These are phyloP conservation scores for Echinosophora koreensis DNA, from an alignment of 306 rosid species.

Conservation along the genomic window DNA sequence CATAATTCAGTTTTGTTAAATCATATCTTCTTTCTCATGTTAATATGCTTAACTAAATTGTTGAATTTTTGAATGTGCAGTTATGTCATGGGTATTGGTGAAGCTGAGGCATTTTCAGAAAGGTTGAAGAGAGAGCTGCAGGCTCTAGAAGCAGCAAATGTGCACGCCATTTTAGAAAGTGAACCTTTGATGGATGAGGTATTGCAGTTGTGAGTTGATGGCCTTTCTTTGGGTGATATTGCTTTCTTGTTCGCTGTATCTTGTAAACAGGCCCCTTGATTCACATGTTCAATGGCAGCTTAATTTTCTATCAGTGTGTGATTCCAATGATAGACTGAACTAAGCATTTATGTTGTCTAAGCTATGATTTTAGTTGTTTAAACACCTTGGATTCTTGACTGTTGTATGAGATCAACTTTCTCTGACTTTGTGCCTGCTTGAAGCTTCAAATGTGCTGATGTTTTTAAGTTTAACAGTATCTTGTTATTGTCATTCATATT, in stretches of 20 bases:
- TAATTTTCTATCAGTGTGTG: neutral
- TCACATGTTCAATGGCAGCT: slow-evolving; percentile 25
- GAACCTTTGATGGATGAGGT: slow-evolving; percentile 94
- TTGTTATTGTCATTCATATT: slow-evolving; percentile 23
- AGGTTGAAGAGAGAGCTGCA: slow-evolving; percentile 95
- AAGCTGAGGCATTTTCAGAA: slow-evolving; percentile 97
- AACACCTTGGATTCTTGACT: slow-evolving; percentile 38
- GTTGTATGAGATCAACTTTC: slow-evolving; percentile 10
- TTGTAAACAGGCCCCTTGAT: slow-evolving; percentile 7
- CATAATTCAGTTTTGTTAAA: slow-evolving; percentile 12
- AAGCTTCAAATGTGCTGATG: slow-evolving; percentile 22
- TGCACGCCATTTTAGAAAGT: slow-evolving; percentile 94
- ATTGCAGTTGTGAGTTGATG: slow-evolving; percentile 29
- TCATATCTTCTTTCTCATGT: slow-evolving; percentile 33
- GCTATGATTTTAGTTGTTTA: slow-evolving; percentile 25
- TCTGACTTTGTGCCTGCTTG: slow-evolving; percentile 30
- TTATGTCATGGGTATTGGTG: slow-evolving; percentile 96
- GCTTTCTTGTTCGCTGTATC: slow-evolving; percentile 25
- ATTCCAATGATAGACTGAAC: slow-evolving; percentile 45
- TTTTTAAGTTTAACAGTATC: slow-evolving; percentile 1
- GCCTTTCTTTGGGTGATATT: slow-evolving; percentile 39
- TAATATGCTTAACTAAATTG: slow-evolving; percentile 18
- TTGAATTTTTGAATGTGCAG: slow-evolving; percentile 60
- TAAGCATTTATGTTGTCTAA: neutral
- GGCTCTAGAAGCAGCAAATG: slow-evolving; percentile 98